Evolutionary conservation across 768 basidiomycete species (phyloP).

Genomic region (Tylopilus plumbeoviolaceoides): DNA sequence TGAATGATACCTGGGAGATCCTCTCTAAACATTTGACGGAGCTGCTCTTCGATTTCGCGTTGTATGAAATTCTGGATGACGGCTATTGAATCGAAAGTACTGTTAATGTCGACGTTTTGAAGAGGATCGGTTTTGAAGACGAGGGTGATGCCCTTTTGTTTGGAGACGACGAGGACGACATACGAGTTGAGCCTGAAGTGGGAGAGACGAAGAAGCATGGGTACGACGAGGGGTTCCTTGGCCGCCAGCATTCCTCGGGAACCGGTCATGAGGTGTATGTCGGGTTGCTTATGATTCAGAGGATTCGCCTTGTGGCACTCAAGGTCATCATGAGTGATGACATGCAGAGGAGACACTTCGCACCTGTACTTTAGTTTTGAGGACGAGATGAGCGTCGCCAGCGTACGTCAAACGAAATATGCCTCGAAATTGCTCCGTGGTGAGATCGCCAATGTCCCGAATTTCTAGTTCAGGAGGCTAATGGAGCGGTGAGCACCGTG

Average conservation of each 20-base stretch:
- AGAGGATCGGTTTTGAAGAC: conserved; percentile 99
- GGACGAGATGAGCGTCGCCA: conserved; percentile 85
- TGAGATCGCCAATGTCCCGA: conserved; percentile 95
- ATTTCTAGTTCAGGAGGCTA: conserved; percentile 97
- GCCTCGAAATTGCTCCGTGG: conserved; percentile 91
- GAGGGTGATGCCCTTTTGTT: conserved; percentile 96
- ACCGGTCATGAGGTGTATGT: conserved; percentile 81
- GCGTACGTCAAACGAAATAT: conserved; percentile 94
- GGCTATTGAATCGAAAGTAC: conserved; percentile 96
- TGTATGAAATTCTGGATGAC: conserved; percentile 98
- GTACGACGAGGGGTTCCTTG: conserved; percentile 91
- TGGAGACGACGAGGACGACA: conserved; percentile 95
- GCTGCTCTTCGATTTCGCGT: conserved; percentile 92
- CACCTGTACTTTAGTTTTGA: conserved; percentile 92
- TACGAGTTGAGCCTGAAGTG: conserved; percentile 92
- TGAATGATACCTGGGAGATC: conserved; percentile 97
- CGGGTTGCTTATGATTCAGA: conserved; percentile 85
- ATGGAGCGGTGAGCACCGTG: background rate
- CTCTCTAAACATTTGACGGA: conserved; percentile 97
- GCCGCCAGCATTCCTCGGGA: conserved; percentile 90
- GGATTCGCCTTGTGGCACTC: conserved; percentile 74
- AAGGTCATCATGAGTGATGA: conserved; percentile 7
- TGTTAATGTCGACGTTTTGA: conserved; percentile 96
- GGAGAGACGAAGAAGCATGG: conserved; percentile 97
- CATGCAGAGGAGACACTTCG: conserved; percentile 12